Conservation (phyloP, 2,329 filamentous ascomycete genomes). For the Aspergillus brasiliensis region DNA sequence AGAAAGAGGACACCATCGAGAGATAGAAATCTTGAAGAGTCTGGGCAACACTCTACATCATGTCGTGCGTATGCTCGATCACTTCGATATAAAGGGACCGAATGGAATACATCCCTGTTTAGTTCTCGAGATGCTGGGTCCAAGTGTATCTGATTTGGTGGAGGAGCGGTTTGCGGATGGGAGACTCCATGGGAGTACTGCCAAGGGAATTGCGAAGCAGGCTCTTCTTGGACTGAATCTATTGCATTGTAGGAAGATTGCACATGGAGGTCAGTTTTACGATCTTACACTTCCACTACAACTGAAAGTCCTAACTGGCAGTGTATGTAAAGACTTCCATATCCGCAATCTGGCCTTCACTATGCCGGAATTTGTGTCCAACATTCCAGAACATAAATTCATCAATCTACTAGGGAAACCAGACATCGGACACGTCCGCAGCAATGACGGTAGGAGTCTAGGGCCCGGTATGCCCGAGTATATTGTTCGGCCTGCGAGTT, state of each 20-base stretch:
- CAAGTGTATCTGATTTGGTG: slow-evolving; percentile 43
- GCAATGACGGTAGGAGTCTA: slow-evolving; percentile 24
- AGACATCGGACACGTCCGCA: slow-evolving; percentile 27
- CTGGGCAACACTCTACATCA: slow-evolving; percentile 25
- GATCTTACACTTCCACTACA: slow-evolving; percentile 5
- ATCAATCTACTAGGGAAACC: slow-evolving; percentile 28
- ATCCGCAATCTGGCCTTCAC: slow-evolving; percentile 32
- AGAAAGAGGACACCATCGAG: slow-evolving; percentile 15
- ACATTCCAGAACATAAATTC: slow-evolving; percentile 22
- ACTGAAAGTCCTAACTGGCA: slow-evolving; percentile 23
- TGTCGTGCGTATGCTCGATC: slow-evolving; percentile 40
- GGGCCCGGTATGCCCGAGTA: slow-evolving; percentile 27
- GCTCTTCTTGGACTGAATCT: slow-evolving; percentile 39
- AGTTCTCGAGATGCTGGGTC: slow-evolving; percentile 45
- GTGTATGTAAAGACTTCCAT: slow-evolving; percentile 27
- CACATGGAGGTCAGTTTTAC: slow-evolving; percentile 40
- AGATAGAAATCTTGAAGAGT: slow-evolving; percentile 20
- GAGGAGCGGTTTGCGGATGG: slow-evolving; percentile 34
- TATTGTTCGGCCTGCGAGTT: slow-evolving; percentile 24
- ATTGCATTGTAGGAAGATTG: slow-evolving; percentile 44
- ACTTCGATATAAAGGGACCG: slow-evolving; percentile 44
- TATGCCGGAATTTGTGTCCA: slow-evolving; percentile 17
- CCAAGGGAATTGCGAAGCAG: slow-evolving; percentile 47
- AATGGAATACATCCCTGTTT: slow-evolving; percentile 52
- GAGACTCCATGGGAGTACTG: slow-evolving; percentile 45